A percentile compares a stretch with the other conserved stretches of the same genome.
Evolutionary conservation across 2,329 filamentous ascomycete genomes (phyloP).

Genomic region (Colletotrichum camelliae): DNA sequence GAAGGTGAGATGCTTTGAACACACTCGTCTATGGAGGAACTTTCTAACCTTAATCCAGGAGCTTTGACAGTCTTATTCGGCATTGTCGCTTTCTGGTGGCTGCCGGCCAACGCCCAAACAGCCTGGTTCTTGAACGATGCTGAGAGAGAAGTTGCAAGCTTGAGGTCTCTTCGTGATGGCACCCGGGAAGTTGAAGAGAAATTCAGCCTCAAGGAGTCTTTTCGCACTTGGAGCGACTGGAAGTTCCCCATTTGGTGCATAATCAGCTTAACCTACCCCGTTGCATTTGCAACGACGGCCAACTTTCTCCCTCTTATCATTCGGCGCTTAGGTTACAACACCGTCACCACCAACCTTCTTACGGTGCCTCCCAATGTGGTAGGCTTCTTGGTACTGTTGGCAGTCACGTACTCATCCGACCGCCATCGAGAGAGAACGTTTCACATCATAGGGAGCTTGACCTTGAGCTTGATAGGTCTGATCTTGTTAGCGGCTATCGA

Average conservation of each 20-base stretch:
- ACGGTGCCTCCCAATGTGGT: conserved; percentile 39
- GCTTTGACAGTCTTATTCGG: not conserved
- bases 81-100: not conserved
- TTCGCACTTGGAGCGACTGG: conserved; percentile 41
- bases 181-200: conserved; percentile 39
- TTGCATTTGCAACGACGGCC: conserved; percentile 44
- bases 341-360: conserved; percentile 49
- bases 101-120: conserved; percentile 47
- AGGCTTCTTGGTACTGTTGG: conserved; percentile 49
- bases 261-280: conserved; percentile 52
- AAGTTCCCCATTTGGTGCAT: conserved; percentile 48
- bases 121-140: conserved; percentile 49
- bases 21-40: fast-evolving
- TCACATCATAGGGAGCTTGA: conserved; percentile 47
- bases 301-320: conserved; percentile 56
- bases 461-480: conserved; percentile 44
- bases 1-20: not conserved
- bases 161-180: conserved; percentile 49
- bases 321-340: conserved; percentile 45
- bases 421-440: conserved; percentile 48
- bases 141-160: conserved; percentile 44
- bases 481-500: conserved; percentile 47
- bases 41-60: not conserved
- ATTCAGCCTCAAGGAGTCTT: conserved; percentile 45
- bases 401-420: conserved; percentile 48